Percentiles rank a stretch among this genome's conserved stretches.
Conservation (phyloP, 805 yeast genomes). For the Lachancea mirantina region DNA sequence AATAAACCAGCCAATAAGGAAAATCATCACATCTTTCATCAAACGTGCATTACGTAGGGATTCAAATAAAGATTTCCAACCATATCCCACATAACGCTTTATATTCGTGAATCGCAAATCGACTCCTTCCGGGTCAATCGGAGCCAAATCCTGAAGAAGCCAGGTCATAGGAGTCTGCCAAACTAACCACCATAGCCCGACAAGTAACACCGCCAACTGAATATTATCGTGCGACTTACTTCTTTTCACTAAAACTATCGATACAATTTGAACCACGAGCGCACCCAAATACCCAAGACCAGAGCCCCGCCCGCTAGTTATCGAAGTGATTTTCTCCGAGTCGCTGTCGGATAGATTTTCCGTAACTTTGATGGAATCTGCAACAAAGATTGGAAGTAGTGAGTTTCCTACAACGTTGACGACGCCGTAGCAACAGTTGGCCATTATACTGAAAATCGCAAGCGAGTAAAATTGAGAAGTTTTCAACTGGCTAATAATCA, state of each 20-base stretch:
- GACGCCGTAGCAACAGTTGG: constrained; percentile 68
- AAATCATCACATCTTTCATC: constrained; percentile 58
- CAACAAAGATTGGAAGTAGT: constrained; percentile 54
- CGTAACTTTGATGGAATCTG: constrained; percentile 30
- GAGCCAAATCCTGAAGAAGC: constrained; percentile 32
- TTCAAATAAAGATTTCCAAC: constrained; percentile 52
- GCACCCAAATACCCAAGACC: constrained; percentile 69
- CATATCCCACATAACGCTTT: constrained; percentile 40
- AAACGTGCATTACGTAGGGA: constrained; percentile 55
- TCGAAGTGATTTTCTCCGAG: constrained; percentile 31
- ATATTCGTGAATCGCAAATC: constrained; percentile 7
- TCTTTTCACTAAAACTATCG: constrained; percentile 43
- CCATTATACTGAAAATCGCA: constrained; percentile 48
- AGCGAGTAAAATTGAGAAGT: constrained; percentile 27
- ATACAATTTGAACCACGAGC: constrained; percentile 52
- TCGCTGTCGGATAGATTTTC: constrained; percentile 14
- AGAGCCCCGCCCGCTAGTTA: constrained; percentile 61
- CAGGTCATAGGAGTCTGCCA: constrained; percentile 58
- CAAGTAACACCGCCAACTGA: constrained; percentile 52
- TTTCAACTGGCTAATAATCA: constrained; percentile 34
- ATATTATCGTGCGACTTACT: constrained; percentile 27
- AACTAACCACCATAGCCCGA: constrained; percentile 72
- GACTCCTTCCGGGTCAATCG: constrained; percentile 1
- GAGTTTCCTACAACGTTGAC: constrained; percentile 78
- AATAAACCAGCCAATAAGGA: constrained; percentile 68